Conservation (phyloP, 176 grass and related monocot genomes). For the Triticum aestivum region IWGSC_CS_RefSeq_v2.1 NC_057803.1:297401530-297402029, state of each 20-base stretch:
- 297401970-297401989: slow-evolving; percentile 82
- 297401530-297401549: not conserved
- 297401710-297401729: not conserved
- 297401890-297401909: slow-evolving; percentile 10
- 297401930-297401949: slow-evolving; percentile 65
- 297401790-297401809: not conserved
- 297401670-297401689: not conserved
- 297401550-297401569: not conserved
- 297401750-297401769: not conserved
- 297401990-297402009: slow-evolving; percentile 82
- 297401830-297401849: slow-evolving; percentile 31
- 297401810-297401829: not conserved
- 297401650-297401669: slow-evolving; percentile 13
- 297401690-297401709: slow-evolving; percentile 12
- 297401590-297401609: not conserved
- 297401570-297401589: not conserved
- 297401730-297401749: not conserved
- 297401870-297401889: not conserved
- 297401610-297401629: not conserved
- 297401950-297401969: slow-evolving; percentile 91
- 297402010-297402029: slow-evolving; percentile 99
- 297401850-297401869: not conserved
- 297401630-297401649: not conserved
- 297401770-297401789: not conserved
- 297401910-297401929: slow-evolving; percentile 27